Base-by-base conservation (phyloP, 192 early-diverging fungal species). In the Umbelopsis vinacea region DNA sequence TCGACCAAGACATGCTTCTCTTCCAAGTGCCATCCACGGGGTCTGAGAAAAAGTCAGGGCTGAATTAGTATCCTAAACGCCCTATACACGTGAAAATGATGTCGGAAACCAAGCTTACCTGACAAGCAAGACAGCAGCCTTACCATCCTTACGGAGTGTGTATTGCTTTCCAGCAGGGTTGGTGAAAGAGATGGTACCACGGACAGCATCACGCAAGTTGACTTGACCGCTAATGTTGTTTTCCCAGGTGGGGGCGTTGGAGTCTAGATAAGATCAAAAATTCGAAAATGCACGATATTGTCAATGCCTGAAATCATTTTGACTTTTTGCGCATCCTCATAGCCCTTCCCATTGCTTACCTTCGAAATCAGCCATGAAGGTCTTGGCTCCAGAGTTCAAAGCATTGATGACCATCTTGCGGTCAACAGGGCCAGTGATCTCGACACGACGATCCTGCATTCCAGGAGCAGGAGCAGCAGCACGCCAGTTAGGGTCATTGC, bases 321-420 rank as follows among this genome's bases (percentile, higher is more conserved):
- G 14, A 23, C 23, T 24, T 55, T 52, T 12, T 67, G 11, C 19
- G 29, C 38, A 48, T 2, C 1, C 45, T 3, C 17, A 76, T 72
- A 76, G 78, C 45, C 15, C 11, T 43, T 7, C 40, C 11, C 40
- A 11, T 29, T 12, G 40, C 66, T 68, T 81, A 81, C 79, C 79
- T 81, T 98, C 97, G 80, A 98, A 97, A 82, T 98, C 97, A 38
- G 97, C 97, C 97, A 98, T 98, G 82, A 94, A 98, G 38, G 96
- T 97, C 70, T 85, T 83, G 37, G 97, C 92, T 4, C 93, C 96
- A 26, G 94, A 93, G 87, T 97, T 98, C 76, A 98, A 89, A 50
- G 97, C 97, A 74, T 98, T 98, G 85, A 98, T 98, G 77, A 98
- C 96, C 97, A 98, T 98, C 84, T 98, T 98, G 79, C 97, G 91